Percentiles rank a stretch among this genome's conserved stretches.
These are phyloP conservation scores for Cyclotella cryptica DNA, from an alignment of 108 stramenopile species.

Conservation along the genomic window DNA sequence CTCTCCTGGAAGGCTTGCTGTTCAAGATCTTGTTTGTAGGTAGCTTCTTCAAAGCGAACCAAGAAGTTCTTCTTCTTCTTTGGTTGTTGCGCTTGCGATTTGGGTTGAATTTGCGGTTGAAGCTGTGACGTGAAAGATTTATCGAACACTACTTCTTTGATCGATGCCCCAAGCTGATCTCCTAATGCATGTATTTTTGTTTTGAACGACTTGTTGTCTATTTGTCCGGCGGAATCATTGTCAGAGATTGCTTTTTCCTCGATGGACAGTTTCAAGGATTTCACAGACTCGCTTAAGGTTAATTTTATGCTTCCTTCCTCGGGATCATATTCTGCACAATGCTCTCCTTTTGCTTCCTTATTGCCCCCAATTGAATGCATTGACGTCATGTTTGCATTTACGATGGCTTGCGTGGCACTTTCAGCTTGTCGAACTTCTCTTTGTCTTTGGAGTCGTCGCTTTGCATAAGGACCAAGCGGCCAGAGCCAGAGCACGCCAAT, in stretches of 20 bases:
- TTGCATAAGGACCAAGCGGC: conserved; percentile 32
- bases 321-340: not conserved
- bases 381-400: not conserved
- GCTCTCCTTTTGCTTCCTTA: not conserved
- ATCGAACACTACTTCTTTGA: conserved; percentile 10
- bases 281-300: not conserved
- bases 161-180: not conserved
- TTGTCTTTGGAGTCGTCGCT: not conserved
- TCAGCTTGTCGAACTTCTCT: conserved; percentile 1
- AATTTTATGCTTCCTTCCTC: conserved; percentile 4
- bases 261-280: not conserved
- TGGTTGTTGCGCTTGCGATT: not conserved
- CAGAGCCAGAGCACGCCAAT: conserved; percentile 48
- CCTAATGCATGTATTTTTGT: not conserved
- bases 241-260: not conserved
- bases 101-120: not conserved
- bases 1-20: conserved; percentile 50
- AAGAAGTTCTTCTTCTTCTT: not conserved
- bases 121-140: conserved; percentile 1
- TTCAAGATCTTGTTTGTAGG: conserved; percentile 6
- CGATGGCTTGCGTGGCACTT: not conserved
- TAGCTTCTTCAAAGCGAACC: not conserved
- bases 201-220: not conserved
- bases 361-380: not conserved
- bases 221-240: not conserved